A percentile compares a stretch with the other conserved stretches of the same genome.
Conservation (phyloP, 2,329 filamentous ascomycete species). For the Sporothrix pallida region DNA sequence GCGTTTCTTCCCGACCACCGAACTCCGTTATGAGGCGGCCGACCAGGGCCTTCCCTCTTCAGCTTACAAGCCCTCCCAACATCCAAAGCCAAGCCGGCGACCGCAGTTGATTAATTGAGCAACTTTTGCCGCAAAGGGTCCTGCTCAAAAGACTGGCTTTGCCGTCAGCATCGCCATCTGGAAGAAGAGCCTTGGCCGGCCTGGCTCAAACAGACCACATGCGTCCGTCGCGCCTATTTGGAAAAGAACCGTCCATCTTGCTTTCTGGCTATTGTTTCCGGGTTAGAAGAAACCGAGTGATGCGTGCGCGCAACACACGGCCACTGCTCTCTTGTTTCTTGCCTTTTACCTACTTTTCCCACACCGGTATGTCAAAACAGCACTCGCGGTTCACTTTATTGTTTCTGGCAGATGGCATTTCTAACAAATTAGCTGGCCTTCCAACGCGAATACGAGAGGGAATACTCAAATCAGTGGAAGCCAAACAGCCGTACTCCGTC, state of each 20-base stretch:
- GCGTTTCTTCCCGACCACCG: not conserved
- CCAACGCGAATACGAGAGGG: conserved; percentile 1
- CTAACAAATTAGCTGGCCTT: conserved; percentile 9
- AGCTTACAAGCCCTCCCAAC: not conserved
- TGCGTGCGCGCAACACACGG: not conserved
- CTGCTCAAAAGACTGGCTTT: not conserved
- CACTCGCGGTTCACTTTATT: not conserved
- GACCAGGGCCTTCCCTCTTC: conserved; percentile 13
- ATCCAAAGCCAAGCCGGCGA: not conserved
- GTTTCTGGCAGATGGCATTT: conserved; percentile 14
- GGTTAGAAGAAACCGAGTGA: conserved; percentile 14
- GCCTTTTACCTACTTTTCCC: too few species aligned
- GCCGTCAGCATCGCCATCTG: conserved; percentile 5
- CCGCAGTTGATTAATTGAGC: conserved; percentile 17
- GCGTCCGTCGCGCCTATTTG: conserved; percentile 27
- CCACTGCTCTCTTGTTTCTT: not conserved
- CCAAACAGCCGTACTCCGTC: not conserved
- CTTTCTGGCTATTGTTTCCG: conserved; percentile 31
- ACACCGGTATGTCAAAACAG: not conserved
- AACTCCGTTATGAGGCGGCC: not conserved
- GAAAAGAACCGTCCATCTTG: not conserved
- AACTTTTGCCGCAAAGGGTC: conserved; percentile 28
- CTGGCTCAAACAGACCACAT: conserved; percentile 14
- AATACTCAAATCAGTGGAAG: not conserved
- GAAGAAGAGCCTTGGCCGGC: conserved; percentile 9